Base-by-base conservation (phyloP, 148 eudicot species). In the Arbutus unedo region DNA sequence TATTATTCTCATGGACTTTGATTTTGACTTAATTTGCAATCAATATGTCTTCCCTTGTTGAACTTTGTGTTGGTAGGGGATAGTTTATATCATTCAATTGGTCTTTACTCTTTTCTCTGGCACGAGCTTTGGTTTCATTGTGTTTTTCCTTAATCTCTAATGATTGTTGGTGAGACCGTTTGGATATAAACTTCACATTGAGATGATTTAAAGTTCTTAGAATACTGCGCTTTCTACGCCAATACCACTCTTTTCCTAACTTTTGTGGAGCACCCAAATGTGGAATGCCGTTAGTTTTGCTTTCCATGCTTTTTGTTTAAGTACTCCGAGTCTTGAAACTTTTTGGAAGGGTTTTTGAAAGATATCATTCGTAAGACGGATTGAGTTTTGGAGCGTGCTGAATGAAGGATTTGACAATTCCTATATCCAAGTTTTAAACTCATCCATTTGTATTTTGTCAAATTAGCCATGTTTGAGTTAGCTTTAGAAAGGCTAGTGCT, bases 1-100 rank as follows among this genome's bases (percentile, higher is more conserved):
- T 93, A 86, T 81, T 78, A 78, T 57, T 16, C 6, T 74, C 15
- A 53, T 8, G 76, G 78, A 56, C n/a, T 19, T 15, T n/a, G 49
- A 53, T 50, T 76, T 82, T 66, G 3, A 43, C 41, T 55, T 48
- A 47, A 2, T 51, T 83, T 55, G n/a, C 25, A 23, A 3, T 56
- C 18, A 23, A 2, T 70, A 57, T 74, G 10, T 51, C 43, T 25
- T 48, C 44, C 59, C 48, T 53, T 31, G 7, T 4, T 11, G 41
- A 55, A 56, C 15, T 0, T 6, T 6, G 78, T 56, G 44, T 43
- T 54, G 13, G 43, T 68, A 68, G 73, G 73, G 67, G 23, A 38
- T 68, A 13, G 45, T 68, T 68, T 68, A 11, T 7, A 13, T 68
- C 10, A 45, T 38, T 45, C 47, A 14, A 41, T 14, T 5, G 44